Conservation (phyloP, 305 asterid species). For the Fraxinus dipetala region DNA sequence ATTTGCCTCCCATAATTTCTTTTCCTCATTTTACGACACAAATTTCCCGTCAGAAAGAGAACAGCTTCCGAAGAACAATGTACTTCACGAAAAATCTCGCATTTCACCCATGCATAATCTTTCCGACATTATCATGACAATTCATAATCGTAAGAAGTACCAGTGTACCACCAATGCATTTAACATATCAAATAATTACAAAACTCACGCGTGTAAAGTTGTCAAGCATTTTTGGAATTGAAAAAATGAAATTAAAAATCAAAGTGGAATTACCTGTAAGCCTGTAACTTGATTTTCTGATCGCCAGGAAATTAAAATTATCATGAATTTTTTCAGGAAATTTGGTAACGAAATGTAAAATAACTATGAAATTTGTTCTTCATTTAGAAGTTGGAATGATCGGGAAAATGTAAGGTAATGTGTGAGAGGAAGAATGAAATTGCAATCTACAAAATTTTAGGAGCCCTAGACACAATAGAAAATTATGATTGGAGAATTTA, state of each 20-base stretch:
- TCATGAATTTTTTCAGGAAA: conserved; percentile 19
- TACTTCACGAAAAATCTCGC: conserved; percentile 17
- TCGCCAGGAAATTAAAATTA: conserved; percentile 17
- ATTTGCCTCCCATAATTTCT: not conserved
- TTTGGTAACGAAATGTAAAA: conserved; percentile 17
- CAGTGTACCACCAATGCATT: conserved; percentile 8
- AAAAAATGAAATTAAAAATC: not conserved
- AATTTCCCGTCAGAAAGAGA: not conserved
- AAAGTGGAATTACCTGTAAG: conserved; percentile 34
- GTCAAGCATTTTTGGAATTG: not conserved
- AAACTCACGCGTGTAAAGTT: not conserved
- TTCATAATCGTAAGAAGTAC: conserved; percentile 10
- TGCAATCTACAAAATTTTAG: conserved; percentile 19
- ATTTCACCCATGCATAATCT: conserved; percentile 29
- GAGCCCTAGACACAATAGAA: conserved; percentile 19
- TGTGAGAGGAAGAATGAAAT: not conserved
- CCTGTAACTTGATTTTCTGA: conserved; percentile 34
- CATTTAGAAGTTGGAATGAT: conserved; percentile 22
- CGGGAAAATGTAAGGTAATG: conserved; percentile 10
- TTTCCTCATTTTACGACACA: not conserved
- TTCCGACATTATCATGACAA: conserved; percentile 20
- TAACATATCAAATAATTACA: not conserved
- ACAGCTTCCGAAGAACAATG: conserved; percentile 29
- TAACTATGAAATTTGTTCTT: conserved; percentile 21
- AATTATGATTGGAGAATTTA: conserved; percentile 8